Conservation (phyloP, 768 basidiomycete species). For the Trametes sanguinea region DNA sequence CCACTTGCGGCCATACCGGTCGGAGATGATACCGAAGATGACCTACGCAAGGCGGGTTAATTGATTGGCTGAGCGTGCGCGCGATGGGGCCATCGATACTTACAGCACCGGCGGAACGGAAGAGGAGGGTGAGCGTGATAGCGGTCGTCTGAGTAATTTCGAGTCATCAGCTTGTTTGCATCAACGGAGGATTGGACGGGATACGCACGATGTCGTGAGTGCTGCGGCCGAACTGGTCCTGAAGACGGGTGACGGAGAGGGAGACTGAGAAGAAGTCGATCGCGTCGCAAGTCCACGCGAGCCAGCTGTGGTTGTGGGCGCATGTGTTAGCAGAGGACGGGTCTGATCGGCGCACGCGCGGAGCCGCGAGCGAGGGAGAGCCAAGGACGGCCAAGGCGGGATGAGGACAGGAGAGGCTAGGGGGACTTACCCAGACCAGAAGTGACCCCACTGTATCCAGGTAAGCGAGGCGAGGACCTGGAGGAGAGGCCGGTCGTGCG, state of each 20-base stretch:
- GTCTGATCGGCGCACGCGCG: conserved; percentile 9
- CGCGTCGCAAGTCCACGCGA: conserved; percentile 87
- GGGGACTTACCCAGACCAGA: conserved; percentile 49
- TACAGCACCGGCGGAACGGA: conserved; percentile 78
- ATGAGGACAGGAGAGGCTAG: background rate
- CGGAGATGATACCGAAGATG: conserved; percentile 82
- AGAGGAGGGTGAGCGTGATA: conserved; percentile 91
- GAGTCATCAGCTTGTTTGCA: conserved; percentile 10
- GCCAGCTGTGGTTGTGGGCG: conserved; percentile 50
- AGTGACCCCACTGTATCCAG: conserved; percentile 58
- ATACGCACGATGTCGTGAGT: conserved; percentile 46
- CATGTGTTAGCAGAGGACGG: background rate
- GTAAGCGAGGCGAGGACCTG: conserved; percentile 46
- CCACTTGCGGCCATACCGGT: conserved; percentile 94
- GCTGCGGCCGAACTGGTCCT: conserved; percentile 47
- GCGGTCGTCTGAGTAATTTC: conserved; percentile 55
- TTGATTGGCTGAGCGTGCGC: background rate
- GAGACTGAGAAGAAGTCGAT: conserved; percentile 86
- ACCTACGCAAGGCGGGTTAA: conserved; percentile 34
- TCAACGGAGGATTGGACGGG: background rate
- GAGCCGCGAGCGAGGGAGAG: background rate
- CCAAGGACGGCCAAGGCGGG: conserved; percentile 9
- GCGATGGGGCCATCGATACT: conserved; percentile 24
- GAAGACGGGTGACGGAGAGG: conserved; percentile 51
- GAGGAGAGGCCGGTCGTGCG: conserved; percentile 43